These are phyloP conservation scores for Talaromyces atroroseus DNA, from an alignment of 2,329 filamentous ascomycete genomes.

Conservation along the genomic window DNA sequence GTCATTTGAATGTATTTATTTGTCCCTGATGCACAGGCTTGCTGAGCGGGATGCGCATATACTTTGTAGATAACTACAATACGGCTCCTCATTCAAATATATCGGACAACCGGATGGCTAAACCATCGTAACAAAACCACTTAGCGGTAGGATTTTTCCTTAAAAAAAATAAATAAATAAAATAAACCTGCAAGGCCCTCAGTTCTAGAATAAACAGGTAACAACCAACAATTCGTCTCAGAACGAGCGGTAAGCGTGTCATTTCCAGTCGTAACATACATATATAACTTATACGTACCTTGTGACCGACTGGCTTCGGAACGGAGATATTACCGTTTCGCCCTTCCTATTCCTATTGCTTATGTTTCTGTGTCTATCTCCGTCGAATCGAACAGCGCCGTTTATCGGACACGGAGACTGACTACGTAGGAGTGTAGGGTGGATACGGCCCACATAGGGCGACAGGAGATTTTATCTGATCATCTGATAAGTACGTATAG, in stretches of 20 bases:
- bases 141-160: neutral
- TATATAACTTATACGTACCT: neutral
- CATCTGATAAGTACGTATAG: conserved; percentile 5
- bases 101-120: neutral
- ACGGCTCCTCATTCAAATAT: neutral
- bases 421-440: neutral
- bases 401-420: neutral
- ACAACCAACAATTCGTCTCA: neutral
- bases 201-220: neutral
- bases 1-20: neutral
- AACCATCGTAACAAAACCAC: neutral
- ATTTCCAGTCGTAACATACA: neutral
- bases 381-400: neutral
- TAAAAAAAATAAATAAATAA: neutral
- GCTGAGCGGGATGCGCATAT: neutral
- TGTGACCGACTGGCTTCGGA: neutral
- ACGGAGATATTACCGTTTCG: neutral
- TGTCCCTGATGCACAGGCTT: neutral
- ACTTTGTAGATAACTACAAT: neutral
- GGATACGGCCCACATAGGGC: neutral
- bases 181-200: neutral
- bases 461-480: conserved; percentile 3
- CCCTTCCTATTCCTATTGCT: neutral
- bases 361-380: neutral
- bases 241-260: conserved; percentile 5